phyloP scores from a whole-genome alignment of 1,139 yeast species.

The Kodamaea plutei region DNA sequence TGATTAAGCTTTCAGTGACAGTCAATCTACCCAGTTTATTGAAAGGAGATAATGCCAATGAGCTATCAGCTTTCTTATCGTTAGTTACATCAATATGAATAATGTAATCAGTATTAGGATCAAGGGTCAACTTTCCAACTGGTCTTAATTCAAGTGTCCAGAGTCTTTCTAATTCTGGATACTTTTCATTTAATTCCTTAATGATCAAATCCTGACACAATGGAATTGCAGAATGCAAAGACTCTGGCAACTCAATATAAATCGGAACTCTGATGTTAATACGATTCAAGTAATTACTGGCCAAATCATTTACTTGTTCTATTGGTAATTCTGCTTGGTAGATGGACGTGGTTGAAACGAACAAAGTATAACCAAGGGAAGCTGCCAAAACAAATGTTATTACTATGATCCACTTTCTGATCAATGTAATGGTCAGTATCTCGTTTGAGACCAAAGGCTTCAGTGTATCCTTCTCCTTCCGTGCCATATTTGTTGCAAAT shows the following conservation, averaged over 20 bases:
- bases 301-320: constrained; percentile 43
- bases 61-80: constrained; percentile 11
- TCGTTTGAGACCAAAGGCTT: constrained; percentile 4
- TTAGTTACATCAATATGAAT: constrained; percentile 16
- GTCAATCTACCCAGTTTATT: constrained; percentile 14
- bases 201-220: constrained; percentile 32
- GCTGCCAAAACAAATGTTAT: constrained; percentile 34
- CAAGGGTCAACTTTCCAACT: constrained; percentile 8
- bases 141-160: constrained; percentile 28
- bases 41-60: constrained; percentile 11
- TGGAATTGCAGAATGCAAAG: constrained; percentile 22
- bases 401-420: constrained; percentile 16
- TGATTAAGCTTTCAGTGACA: not conserved
- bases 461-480: not conserved
- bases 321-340: constrained; percentile 73
- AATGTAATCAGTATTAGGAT: constrained; percentile 16
- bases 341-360: constrained; percentile 66
- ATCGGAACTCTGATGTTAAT: constrained; percentile 54
- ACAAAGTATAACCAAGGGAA: constrained; percentile 67
- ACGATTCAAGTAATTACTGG: constrained; percentile 28
- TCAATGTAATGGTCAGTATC: constrained; percentile 6
- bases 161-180: constrained; percentile 20
- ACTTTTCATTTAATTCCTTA: constrained; percentile 15
- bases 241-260: constrained; percentile 39
- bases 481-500: constrained; percentile 1